Evolutionary conservation across 495 filamentous ascomycete genomes (phyloP).

Genomic region (Xylaria flabelliformis): DNA sequence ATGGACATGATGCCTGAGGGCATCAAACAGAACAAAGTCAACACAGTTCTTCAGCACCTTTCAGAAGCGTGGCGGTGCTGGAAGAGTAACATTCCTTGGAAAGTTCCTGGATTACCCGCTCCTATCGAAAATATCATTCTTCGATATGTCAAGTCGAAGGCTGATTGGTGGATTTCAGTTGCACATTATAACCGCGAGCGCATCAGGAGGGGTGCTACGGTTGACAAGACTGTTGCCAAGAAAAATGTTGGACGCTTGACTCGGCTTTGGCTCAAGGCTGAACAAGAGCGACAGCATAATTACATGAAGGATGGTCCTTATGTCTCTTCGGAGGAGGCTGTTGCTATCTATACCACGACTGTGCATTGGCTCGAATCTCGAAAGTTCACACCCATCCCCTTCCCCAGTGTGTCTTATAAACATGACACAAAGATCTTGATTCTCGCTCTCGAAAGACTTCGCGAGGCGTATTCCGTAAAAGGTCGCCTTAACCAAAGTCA

Average conservation of each 20-base stretch:
- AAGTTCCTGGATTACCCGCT: conserved; percentile 93
- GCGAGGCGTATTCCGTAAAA: conserved; percentile 98
- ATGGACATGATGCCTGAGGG: conserved; percentile 99
- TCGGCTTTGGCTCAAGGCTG: conserved; percentile 95
- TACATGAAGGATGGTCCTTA: conserved; percentile 99
- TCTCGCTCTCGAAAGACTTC: conserved; percentile 88
- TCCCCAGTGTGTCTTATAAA: conserved; percentile 99
- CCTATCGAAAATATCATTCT: conserved; percentile 99
- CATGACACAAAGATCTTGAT: conserved; percentile 99
- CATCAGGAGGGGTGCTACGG: conserved; percentile 93
- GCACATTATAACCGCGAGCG: conserved; percentile 98
- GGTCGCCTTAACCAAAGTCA: conserved; percentile 97
- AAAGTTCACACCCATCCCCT: conserved; percentile 98
- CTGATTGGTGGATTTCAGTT: conserved; percentile 99
- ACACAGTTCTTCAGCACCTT: conserved; percentile 95
- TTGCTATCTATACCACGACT: conserved; percentile 98
- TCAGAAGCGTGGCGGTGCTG: conserved; percentile 99
- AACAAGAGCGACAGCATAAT: conserved; percentile 98
- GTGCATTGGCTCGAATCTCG: conserved; percentile 99
- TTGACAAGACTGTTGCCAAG: conserved; percentile 99
- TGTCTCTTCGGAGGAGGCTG: conserved; percentile 96
- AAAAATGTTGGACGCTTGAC: conserved; percentile 98
- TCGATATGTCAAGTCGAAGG: conserved; percentile 97
- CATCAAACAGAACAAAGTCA: conserved; percentile 99
- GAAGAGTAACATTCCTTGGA: conserved; percentile 99